These are phyloP conservation scores for Starmerella roubikii DNA, from an alignment of 805 yeast species.

Conservation along the genomic window DNA sequence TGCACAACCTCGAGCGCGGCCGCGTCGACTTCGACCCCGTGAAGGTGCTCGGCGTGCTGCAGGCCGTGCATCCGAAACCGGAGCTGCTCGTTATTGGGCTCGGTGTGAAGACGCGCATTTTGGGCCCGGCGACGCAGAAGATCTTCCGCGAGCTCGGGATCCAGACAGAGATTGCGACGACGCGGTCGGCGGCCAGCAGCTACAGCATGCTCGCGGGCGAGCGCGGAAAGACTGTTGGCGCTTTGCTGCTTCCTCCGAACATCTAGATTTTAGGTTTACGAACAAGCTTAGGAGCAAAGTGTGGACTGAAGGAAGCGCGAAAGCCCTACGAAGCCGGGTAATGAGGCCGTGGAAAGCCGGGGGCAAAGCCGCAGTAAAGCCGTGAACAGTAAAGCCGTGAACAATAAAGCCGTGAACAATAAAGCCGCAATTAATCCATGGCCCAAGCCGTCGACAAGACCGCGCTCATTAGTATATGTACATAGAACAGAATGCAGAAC, in stretches of 20 bases:
- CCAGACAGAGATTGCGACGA: constrained; percentile 56
- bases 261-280: constrained; percentile 20
- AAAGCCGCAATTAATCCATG: too few species aligned
- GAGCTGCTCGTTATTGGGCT: constrained; percentile 61
- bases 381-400: too few species aligned
- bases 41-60: constrained; percentile 35
- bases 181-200: constrained; percentile 48
- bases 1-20: constrained; percentile 38
- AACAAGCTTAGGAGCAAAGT: too few species aligned
- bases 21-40: constrained; percentile 39
- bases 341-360: too few species aligned
- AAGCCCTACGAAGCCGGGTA: too few species aligned
- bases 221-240: constrained; percentile 52
- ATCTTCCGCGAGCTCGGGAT: constrained; percentile 47
- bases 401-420: too few species aligned
- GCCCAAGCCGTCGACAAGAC: too few species aligned
- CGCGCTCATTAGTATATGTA: too few species aligned
- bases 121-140: constrained; percentile 41
- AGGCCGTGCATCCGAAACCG: constrained; percentile 57
- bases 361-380: too few species aligned
- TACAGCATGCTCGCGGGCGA: constrained; percentile 71
- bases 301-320: too few species aligned
- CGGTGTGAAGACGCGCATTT: constrained; percentile 46
- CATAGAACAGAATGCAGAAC: too few species aligned
- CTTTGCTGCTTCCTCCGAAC: constrained; percentile 57